These are phyloP conservation scores for Crassisporium funariophilum DNA, from an alignment of 768 basidiomycete genomes.

Conservation along the genomic window DNA sequence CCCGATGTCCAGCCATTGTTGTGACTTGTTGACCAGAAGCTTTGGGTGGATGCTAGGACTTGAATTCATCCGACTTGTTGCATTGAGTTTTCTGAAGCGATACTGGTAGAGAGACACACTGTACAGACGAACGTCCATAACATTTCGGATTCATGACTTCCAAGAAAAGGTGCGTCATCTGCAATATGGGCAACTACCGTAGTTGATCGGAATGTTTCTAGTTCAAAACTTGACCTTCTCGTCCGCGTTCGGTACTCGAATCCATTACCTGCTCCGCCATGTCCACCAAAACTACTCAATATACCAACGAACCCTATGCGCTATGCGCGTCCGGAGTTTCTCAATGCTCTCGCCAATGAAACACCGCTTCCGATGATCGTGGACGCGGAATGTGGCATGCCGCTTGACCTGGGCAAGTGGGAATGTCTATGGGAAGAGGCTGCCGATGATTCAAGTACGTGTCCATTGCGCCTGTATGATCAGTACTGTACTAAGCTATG, in stretches of 20 bases:
- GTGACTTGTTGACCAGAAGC: slow-evolving; percentile 14
- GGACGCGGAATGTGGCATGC: slow-evolving; percentile 97
- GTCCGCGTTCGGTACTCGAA: slow-evolving; percentile 93
- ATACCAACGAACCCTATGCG: slow-evolving; percentile 90
- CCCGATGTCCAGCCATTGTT: slow-evolving; percentile 3
- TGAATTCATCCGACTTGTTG: no score
- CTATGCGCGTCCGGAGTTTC: slow-evolving; percentile 84
- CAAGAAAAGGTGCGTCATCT: slow-evolving; percentile 26
- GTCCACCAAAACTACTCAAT: slow-evolving; percentile 92
- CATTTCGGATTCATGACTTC: slow-evolving; percentile 25
- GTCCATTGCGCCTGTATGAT: not conserved
- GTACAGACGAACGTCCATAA: no score
- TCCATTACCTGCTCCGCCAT: slow-evolving; percentile 93
- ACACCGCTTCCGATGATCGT: slow-evolving; percentile 93
- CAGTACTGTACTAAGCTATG: not conserved
- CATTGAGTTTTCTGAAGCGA: no score
- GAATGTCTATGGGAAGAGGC: slow-evolving; percentile 84
- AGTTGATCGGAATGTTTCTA: slow-evolving; percentile 8
- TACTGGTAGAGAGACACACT: no score
- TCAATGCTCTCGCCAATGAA: slow-evolving; percentile 78
- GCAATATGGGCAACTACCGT: no score
- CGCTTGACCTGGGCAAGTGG: slow-evolving; percentile 83
- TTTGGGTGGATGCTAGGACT: not conserved
- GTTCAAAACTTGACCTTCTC: slow-evolving; percentile 82
- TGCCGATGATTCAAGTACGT: slow-evolving; percentile 65